Percentiles rank a stretch among this genome's conserved stretches.
These are phyloP conservation scores for Brettanomyces nanus DNA, from an alignment of 805 yeast genomes.

Conservation along the genomic window DNA sequence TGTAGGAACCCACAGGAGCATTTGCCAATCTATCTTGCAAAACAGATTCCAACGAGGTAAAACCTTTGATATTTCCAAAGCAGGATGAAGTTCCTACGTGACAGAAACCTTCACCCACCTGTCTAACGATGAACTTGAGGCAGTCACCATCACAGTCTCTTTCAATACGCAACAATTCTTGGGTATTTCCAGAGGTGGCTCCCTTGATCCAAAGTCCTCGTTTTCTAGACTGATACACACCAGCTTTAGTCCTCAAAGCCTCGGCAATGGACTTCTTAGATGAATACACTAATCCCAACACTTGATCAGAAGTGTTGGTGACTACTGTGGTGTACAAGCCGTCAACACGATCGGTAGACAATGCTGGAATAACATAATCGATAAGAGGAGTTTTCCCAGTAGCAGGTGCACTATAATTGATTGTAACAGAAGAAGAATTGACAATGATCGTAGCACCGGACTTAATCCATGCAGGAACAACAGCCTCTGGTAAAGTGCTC, in stretches of 20 bases:
- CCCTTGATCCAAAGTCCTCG: conserved; percentile 96
- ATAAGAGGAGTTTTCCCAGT: conserved; percentile 26
- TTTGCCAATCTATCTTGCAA: conserved; percentile 49
- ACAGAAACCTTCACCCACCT: conserved; percentile 85
- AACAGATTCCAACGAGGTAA: conserved; percentile 58
- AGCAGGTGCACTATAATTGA: conserved; percentile 23
- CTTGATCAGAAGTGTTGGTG: conserved; percentile 55
- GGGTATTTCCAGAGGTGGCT: conserved; percentile 93
- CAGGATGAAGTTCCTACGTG: conserved; percentile 79
- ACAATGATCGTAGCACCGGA: conserved; percentile 31
- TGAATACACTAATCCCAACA: conserved; percentile 88
- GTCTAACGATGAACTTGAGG: conserved; percentile 77
- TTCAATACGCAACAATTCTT: conserved; percentile 55
- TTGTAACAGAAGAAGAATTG: conserved; percentile 22
- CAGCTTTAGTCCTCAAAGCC: conserved; percentile 73
- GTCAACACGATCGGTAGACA: conserved; percentile 79
- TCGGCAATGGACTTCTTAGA: conserved; percentile 72
- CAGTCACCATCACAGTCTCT: conserved; percentile 93
- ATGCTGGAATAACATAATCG: conserved; percentile 37
- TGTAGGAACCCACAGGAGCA: conserved; percentile 94
- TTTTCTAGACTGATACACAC: conserved; percentile 90
- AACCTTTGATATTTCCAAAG: conserved; percentile 65
- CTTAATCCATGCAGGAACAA: conserved; percentile 18
- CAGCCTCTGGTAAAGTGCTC: conserved; percentile 9
- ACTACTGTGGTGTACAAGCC: conserved; percentile 82